Conservation (phyloP, 1,284 basidiomycete species). For the Irpex lacteus region DNA sequence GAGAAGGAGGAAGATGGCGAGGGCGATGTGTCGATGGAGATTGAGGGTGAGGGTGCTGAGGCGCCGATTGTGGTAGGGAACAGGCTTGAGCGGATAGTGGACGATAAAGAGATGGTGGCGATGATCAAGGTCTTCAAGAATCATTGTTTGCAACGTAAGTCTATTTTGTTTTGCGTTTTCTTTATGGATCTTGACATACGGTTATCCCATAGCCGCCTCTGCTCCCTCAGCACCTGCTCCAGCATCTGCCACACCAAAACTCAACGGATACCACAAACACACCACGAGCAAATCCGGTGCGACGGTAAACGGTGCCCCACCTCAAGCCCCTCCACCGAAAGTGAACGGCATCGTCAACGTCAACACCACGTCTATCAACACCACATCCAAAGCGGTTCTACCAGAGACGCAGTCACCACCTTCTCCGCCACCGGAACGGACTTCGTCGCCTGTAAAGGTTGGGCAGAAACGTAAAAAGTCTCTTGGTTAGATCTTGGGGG, state of each 20-base stretch:
- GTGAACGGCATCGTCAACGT: neutral
- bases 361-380: neutral
- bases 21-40: constrained; percentile 33
- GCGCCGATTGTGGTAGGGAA: constrained; percentile 22
- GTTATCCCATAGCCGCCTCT: neutral
- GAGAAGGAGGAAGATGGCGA: constrained; percentile 22
- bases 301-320: neutral
- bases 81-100: constrained; percentile 36
- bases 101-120: constrained; percentile 43
- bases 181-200: neutral
- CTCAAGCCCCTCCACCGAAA: neutral
- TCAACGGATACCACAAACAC: constrained; percentile 7
- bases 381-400: neutral
- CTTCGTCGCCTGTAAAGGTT: constrained; percentile 8
- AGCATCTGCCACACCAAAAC: constrained; percentile 5
- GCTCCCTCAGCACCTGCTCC: neutral
- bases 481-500: constrained; percentile 4
- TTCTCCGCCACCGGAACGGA: neutral
- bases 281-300: neutral
- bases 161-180: too few species aligned
- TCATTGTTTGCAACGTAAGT: constrained; percentile 46
- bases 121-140: constrained; percentile 50
- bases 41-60: constrained; percentile 38
- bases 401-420: neutral
- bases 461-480: constrained; percentile 17